Evolutionary conservation across 129 eudicot species (phyloP).

Genomic region (Lactuca sativa): DNA sequence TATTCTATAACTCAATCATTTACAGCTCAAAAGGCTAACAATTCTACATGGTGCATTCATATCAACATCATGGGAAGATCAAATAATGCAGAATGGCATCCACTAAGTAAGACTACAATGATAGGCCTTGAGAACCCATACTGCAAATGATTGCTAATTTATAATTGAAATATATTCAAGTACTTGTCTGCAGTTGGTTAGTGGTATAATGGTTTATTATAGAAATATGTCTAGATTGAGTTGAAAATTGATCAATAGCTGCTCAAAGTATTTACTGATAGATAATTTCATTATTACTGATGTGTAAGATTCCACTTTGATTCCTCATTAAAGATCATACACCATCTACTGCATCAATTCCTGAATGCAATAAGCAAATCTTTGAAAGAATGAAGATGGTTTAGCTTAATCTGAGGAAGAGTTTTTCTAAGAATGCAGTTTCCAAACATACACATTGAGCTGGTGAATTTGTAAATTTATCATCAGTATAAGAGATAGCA

Average conservation of each 20-base stretch:
- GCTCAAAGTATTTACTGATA: slow-evolving; percentile 14
- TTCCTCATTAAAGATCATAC: slow-evolving; percentile 13
- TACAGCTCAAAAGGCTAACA: slow-evolving; percentile 24
- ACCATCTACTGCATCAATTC: slow-evolving; percentile 16
- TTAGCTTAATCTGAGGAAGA: not conserved
- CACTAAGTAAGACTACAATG: slow-evolving; percentile 18
- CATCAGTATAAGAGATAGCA: not conserved
- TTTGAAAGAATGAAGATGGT: not conserved
- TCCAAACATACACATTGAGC: slow-evolving; percentile 18
- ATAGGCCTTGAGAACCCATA: slow-evolving; percentile 23
- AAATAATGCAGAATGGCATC: slow-evolving; percentile 32
- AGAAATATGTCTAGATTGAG: not conserved
- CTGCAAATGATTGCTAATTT: slow-evolving; percentile 16
- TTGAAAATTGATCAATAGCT: not conserved
- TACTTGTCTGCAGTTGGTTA: slow-evolving; percentile 9
- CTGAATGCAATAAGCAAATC: slow-evolving; percentile 1
- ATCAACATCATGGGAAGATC: slow-evolving; percentile 30
- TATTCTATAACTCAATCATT: slow-evolving; percentile 11
- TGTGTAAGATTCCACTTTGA: not conserved
- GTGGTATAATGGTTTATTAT: slow-evolving; percentile 4
- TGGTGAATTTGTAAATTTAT: slow-evolving; percentile 13
- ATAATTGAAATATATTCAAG: slow-evolving; percentile 22
- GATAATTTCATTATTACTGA: not conserved
- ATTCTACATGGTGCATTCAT: not conserved
- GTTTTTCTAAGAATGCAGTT: not conserved